Base-by-base conservation (phyloP, 2,329 filamentous ascomycete genomes). In the Amauroascus verrucosus region DNA sequence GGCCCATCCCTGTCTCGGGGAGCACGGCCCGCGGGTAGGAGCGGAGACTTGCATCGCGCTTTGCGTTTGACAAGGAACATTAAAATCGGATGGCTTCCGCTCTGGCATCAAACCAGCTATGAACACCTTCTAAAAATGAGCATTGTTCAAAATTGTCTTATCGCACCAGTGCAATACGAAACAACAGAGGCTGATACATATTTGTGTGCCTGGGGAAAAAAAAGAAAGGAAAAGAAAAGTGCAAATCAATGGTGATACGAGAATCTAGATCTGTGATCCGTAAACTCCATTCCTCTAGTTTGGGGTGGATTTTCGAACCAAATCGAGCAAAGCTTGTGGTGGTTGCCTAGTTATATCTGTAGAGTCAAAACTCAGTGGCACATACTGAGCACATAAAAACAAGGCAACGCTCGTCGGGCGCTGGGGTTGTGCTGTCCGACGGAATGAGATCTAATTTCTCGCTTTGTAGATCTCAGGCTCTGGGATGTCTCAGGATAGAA, bases 1-100 rank as follows among this genome's bases (percentile, higher is more conserved):
- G 24, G 24, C 26, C 28, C 8, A 51, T 44, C 48, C 48, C 9
- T 51, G 48, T 52, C 22, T 24, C 51, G 51, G 44, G 51, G 51
- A 48, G 30, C 7, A 16, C 45, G 51, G 51, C 33, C 51, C 51
- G 51, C 51, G 51, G 51, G 51, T 53, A 53, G 38, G 26, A 41
- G 51, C 51, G 51, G 51, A 48, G 51, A 52, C 48, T 51, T 45
- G 20, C 32, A 30, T 45, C 50, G n/a, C 28, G 50, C 40, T 28
- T 45, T 45, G 35, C 50, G 24, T 37, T 20, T 7, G 20, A 30
- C 40, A 45, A 40, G 43, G 32, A 30, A 20, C 41, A 44, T 51
- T 32, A n/a, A 46, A 28, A 52, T 33, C 22, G 43, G 48, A 22
- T 50, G 24, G 48, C 48, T 26, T 40, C 35, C 47, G 35, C 41